Evolutionary conservation across 2,329 filamentous ascomycete species (phyloP), one percentile per base, ranked within the genome.

Genomic region (Magnaporthales sp.): DNA sequence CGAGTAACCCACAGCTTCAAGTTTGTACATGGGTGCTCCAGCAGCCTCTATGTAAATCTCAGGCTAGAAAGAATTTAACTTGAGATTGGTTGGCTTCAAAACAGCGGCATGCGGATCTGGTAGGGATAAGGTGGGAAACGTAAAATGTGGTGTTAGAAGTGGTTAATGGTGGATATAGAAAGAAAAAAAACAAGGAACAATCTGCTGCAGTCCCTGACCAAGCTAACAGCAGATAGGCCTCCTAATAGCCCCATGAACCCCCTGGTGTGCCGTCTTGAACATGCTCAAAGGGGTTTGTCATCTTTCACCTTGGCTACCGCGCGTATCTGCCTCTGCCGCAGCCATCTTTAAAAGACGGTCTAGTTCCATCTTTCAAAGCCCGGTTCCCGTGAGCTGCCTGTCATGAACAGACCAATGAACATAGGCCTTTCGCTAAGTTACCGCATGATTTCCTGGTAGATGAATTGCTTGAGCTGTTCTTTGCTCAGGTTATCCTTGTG

Each of bases 401-500:
- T n/a, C 15, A 19, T 38, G n/a, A 46, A n/a, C 38, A 46, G n/a
- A 19, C 38, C 38, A 46, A 46, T 46, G 38, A 46, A 5, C 15
- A 46, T 46, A 9, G 38, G 7, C 38, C 38, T 13, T 19, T 46
- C 38, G 15, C 38, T n/a, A 46, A n/a, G 66, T 70, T 77, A 87
- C 77, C 85, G 83, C 85, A 87, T 98, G 74, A 98, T 98, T 82
- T 99, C 95, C 78, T 97, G 89, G 81, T 94, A 99, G 79, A 99
- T 99, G 77, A 99, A 84, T 75, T 95, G 86, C 84, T 98, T 98
- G 78, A 99, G 80, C 80, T 99, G 93, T 81, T 99, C 95, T 82
- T 99, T 99, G 83, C 91, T 97, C 75, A 99, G 81, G 74, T 90
- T 95, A 79, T 99, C 95, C 88, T 99, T 99, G 85, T 98, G 96